Percentiles rank a stretch among this genome's conserved stretches.
Conservation (phyloP, 1,284 basidiomycete genomes). For the Tilletia walkeri region DNA sequence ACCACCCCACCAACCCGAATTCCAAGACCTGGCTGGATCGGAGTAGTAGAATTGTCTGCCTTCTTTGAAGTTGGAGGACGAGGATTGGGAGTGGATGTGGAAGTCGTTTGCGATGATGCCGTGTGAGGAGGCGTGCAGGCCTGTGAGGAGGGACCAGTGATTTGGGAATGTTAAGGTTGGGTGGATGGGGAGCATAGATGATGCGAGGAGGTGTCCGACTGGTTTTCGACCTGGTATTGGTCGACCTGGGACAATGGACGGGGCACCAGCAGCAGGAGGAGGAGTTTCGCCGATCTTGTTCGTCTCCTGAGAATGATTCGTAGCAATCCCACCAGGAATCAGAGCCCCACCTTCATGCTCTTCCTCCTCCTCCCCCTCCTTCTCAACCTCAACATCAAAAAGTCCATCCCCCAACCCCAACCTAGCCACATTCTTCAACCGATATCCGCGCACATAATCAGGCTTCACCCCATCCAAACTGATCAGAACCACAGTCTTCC, state of each 20-base stretch:
- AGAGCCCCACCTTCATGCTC: neutral
- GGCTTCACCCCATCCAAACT: conserved; percentile 85
- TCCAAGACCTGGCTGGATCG: conserved; percentile 31
- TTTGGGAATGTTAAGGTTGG: conserved; percentile 80
- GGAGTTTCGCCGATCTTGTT: too few species aligned
- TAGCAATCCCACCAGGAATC: conserved; percentile 14
- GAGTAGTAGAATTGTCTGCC: conserved; percentile 38
- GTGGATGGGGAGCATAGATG: conserved; percentile 72
- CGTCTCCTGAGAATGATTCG: neutral
- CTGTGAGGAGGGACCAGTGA: conserved; percentile 59
- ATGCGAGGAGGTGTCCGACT: conserved; percentile 16
- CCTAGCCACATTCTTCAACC: neutral
- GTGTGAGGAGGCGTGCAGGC: conserved; percentile 58
- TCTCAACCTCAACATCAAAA: neutral
- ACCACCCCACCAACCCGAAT: conserved; percentile 35
- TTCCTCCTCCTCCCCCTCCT: neutral
- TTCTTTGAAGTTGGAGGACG: neutral
- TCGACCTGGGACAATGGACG: neutral
- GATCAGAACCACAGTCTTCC: conserved; percentile 72
- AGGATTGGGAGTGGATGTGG: conserved; percentile 50
- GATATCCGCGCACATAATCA: conserved; percentile 75
- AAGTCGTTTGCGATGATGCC: conserved; percentile 91
- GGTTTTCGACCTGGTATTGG: neutral
- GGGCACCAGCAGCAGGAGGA: too few species aligned
- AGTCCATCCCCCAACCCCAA: conserved; percentile 4